Evolutionary conservation across 2,329 filamentous ascomycete genomes (phyloP).

Genomic region (Pseudopyricularia javanii): DNA sequence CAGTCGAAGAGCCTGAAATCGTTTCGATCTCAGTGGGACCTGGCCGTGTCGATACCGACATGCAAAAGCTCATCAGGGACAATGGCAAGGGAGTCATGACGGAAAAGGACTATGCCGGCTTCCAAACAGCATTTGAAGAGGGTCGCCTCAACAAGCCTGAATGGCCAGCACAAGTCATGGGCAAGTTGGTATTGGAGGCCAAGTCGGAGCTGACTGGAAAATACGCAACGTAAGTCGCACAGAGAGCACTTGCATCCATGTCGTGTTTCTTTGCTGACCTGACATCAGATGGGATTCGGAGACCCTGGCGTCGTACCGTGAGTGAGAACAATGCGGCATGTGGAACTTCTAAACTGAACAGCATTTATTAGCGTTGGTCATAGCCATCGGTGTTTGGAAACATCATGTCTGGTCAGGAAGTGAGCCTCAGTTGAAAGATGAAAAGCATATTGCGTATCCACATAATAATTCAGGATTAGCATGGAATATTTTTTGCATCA

Average conservation of each 20-base stretch:
- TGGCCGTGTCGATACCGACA: conserved; percentile 76
- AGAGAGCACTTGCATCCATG: neutral
- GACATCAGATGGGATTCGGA: conserved; percentile 35
- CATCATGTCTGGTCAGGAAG: conserved; percentile 11
- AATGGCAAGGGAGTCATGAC: conserved; percentile 36
- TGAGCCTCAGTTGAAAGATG: conserved; percentile 68
- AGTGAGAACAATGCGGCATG: conserved; percentile 6
- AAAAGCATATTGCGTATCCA: conserved; percentile 64
- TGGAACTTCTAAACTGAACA: conserved; percentile 2
- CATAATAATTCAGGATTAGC: conserved; percentile 62
- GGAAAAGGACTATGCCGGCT: conserved; percentile 48
- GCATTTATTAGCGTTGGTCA: conserved; percentile 5
- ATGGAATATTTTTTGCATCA: conserved; percentile 67
- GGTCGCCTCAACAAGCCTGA: conserved; percentile 70
- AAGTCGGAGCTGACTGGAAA: conserved; percentile 60
- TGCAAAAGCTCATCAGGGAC: conserved; percentile 75
- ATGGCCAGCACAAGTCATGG: conserved; percentile 77
- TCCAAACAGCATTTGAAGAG: conserved; percentile 55
- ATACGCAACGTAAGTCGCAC: conserved; percentile 51
- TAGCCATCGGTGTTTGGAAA: conserved; percentile 5
- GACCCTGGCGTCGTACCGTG: conserved; percentile 42
- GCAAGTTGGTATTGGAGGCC: conserved; percentile 57
- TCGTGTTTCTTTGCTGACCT: conserved; percentile 7
- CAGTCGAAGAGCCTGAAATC: conserved; percentile 65
- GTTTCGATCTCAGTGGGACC: conserved; percentile 63